Evolutionary conservation across 2,329 filamentous ascomycete species (phyloP), one percentile per base, ranked within the genome.

Genomic region (Aspergillus sp.): DNA sequence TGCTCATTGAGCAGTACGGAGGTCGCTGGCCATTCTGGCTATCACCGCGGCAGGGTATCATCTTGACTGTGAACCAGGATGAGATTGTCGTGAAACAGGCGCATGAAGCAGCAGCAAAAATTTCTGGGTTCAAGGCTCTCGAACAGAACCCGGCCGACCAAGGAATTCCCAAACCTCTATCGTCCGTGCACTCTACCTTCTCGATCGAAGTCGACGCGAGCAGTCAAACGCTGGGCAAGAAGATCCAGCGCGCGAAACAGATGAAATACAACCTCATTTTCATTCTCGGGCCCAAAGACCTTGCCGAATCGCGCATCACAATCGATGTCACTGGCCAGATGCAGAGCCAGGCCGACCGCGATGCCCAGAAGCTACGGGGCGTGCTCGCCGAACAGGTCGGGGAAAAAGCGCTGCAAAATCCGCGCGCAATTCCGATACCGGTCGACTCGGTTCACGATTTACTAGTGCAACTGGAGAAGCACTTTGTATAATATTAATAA

Each of bases 11-110:
- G 76, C 89, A 91, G 67, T 92, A 93, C 69, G 84, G 89, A 60
- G 91, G 91, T 17, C 85, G 84, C 61, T 96, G 91, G 87, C 92
- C 92, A 3, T 94, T 96, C 74, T 96, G 92, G 93, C 82, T 96
- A 9, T 93, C 91, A 59, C 92, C 92, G 1, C 86, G 88, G 6
- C 93, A 95, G 72, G 89, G 87, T 47, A 86, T 90, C 50, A 84
- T 96, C 59, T 77, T 95, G 34, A 90, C 91, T 0, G 83, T 94
- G 57, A 92, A 91, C 69, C 79, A 81, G 51, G 74, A 79, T n/a
- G 76, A 79, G 46, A 70, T 66, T 1, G 72, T 82, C 9, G 64
- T 80, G 77, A 80, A 84, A 78, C 23, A 80, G 73, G 61, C 74
- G 6, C 81, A 83, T 60, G 77, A 84, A 52, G 73, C 85, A 6